phyloP scores from a whole-genome alignment of 495 filamentous ascomycete genomes.

The Chaetomium cochliodes region DNA sequence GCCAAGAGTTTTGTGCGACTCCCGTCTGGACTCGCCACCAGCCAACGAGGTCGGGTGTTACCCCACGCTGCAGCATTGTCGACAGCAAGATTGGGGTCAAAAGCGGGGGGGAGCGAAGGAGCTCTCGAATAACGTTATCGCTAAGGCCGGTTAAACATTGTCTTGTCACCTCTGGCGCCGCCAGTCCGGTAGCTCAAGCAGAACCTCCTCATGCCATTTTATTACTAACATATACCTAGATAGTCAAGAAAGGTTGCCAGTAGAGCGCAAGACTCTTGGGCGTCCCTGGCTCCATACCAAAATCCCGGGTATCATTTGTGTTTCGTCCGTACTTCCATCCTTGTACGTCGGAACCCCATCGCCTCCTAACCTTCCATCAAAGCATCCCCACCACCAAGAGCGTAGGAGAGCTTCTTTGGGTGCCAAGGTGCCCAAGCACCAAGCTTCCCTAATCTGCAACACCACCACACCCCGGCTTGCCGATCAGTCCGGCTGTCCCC shows the following conservation, averaged over 20 bases:
- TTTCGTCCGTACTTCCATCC: too few relatives aligned
- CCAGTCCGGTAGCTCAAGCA: not conserved
- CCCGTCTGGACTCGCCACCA: not conserved
- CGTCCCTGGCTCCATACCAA: too few relatives aligned
- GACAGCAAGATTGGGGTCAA: not conserved
- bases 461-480: slow-evolving; percentile 5
- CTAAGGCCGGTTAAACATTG: slow-evolving; percentile 18
- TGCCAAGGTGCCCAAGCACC: not conserved
- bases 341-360: too few relatives aligned
- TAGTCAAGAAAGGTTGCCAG: slow-evolving; percentile 1
- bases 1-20: too few relatives aligned
- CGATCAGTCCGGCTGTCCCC: not conserved
- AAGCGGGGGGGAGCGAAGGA: not conserved
- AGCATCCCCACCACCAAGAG: not conserved
- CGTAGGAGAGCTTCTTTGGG: not conserved
- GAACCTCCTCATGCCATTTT: not conserved
- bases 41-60: not conserved
- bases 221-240: too few relatives aligned
- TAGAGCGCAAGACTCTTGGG: too few relatives aligned
- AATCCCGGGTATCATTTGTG: too few relatives aligned
- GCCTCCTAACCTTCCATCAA: not conserved
- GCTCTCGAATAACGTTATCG: not conserved
- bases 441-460: slow-evolving; percentile 9
- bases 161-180: not conserved
- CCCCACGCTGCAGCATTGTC: slow-evolving; percentile 1